These are phyloP conservation scores for Yarrowia osloensis DNA, from an alignment of 805 yeast species.

Conservation along the genomic window DNA sequence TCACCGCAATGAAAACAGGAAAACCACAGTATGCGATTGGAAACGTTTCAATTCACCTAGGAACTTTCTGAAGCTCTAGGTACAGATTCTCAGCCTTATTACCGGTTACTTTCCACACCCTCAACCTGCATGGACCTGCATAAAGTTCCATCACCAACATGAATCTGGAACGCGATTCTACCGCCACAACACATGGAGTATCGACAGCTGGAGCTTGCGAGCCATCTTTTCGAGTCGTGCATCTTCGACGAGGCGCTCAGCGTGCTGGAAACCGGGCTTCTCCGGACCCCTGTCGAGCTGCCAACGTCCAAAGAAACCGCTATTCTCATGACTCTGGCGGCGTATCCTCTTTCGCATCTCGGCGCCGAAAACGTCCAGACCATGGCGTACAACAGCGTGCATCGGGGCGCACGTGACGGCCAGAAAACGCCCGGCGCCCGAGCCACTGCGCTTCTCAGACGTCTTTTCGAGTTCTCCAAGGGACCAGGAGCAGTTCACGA, in stretches of 20 bases:
- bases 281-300: neutral
- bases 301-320: neutral
- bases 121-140: neutral
- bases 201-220: neutral
- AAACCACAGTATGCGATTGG: no score
- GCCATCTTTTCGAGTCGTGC: neutral
- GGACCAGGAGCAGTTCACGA: neutral
- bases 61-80: no score
- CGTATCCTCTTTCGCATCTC: slow-evolving; percentile 15
- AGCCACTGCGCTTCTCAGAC: neutral
- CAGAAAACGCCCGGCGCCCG: slow-evolving; percentile 7
- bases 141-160: neutral
- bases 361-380: neutral
- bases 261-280: neutral
- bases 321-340: slow-evolving; percentile 7
- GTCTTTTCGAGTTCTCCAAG: neutral
- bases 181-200: neutral
- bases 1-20: no score
- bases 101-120: no score
- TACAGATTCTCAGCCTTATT: no score
- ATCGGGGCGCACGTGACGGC: neutral
- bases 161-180: neutral
- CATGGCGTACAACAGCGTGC: neutral
- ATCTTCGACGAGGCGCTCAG: slow-evolving; percentile 10
- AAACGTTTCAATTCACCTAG: no score